A percentile compares a stretch with the other conserved stretches of the same genome.
Evolutionary conservation across 345 rosid species (phyloP).

Genomic region (Melaleuca alternifolia): DNA sequence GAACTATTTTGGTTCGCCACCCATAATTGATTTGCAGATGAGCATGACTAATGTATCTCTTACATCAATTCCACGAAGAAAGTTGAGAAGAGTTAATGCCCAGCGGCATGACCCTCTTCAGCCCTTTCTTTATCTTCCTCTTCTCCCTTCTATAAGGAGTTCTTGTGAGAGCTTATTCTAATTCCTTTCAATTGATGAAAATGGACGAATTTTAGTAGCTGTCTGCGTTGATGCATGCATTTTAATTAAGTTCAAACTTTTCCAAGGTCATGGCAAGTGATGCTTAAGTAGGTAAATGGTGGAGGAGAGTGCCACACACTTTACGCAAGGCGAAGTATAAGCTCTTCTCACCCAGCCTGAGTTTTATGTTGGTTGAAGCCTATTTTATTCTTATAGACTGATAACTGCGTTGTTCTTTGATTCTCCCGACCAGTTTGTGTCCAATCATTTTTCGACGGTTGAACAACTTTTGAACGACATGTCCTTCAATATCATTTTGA

Average conservation of each 20-base stretch:
- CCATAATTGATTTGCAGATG: too few relatives aligned
- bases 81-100: too few relatives aligned
- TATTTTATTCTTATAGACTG: background rate
- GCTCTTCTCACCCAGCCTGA: background rate
- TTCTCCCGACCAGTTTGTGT: background rate
- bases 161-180: too few relatives aligned
- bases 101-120: too few relatives aligned
- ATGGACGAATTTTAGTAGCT: background rate
- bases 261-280: conserved; percentile 99
- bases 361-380: background rate
- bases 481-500: background rate
- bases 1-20: too few relatives aligned
- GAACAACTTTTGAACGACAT: background rate
- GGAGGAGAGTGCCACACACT: conserved; percentile 80
- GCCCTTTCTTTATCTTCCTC: too few relatives aligned
- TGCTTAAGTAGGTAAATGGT: conserved; percentile 92
- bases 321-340: conserved; percentile 80
- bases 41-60: background rate
- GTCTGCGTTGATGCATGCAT: background rate
- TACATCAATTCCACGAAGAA: too few relatives aligned
- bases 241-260: background rate
- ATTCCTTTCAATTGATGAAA: background rate
- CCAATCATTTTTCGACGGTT: background rate
- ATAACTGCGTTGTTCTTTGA: background rate
- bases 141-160: too few relatives aligned